A percentile compares a stretch with the other conserved stretches of the same genome.
These are phyloP conservation scores for Boletus reticulatus DNA, from an alignment of 768 basidiomycete species.

Conservation along the genomic window DNA sequence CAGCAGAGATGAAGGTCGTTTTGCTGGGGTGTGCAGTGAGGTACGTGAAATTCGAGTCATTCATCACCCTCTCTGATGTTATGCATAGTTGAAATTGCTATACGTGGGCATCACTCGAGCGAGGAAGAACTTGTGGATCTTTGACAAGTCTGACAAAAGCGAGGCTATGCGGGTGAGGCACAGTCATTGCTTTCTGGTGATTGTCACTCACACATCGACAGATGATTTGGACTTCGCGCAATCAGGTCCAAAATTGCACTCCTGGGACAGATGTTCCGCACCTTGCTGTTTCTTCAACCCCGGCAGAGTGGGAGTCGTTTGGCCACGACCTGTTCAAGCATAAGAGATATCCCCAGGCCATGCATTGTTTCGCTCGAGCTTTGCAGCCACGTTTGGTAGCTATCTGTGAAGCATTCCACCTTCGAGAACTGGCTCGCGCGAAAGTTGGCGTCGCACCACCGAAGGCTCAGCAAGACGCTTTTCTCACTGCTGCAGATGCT, in stretches of 20 bases:
- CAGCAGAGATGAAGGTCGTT: constrained; percentile 41
- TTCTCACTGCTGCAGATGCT: constrained; percentile 44
- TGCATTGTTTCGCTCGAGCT: constrained; percentile 53
- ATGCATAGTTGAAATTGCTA: constrained; percentile 54
- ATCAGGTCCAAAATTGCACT: constrained; percentile 47
- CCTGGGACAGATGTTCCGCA: constrained; percentile 49
- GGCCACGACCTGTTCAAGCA: constrained; percentile 40
- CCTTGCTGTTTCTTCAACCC: constrained; percentile 53
- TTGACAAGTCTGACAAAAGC: constrained; percentile 55
- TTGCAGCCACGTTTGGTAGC: constrained; percentile 38
- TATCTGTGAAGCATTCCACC: constrained; percentile 51
- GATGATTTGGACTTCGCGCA: constrained; percentile 49
- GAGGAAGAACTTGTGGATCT: constrained; percentile 67
- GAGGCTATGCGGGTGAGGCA: constrained; percentile 53
- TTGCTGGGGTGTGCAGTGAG: constrained; percentile 58
- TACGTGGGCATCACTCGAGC: constrained; percentile 75
- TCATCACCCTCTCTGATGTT: background rate
- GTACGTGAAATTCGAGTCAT: constrained; percentile 30
- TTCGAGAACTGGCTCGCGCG: constrained; percentile 49
- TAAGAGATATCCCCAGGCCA: constrained; percentile 48
- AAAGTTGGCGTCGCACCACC: constrained; percentile 24
- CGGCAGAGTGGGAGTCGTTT: constrained; percentile 44
- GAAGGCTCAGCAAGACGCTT: constrained; percentile 35
- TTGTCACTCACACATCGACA: constrained; percentile 19
- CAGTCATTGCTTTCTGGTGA: background rate